Percentiles rank a stretch among this genome's conserved stretches.
Evolutionary conservation across 176 grass and related monocot genomes (phyloP).

Genomic region (Oryza coarctata): DNA sequence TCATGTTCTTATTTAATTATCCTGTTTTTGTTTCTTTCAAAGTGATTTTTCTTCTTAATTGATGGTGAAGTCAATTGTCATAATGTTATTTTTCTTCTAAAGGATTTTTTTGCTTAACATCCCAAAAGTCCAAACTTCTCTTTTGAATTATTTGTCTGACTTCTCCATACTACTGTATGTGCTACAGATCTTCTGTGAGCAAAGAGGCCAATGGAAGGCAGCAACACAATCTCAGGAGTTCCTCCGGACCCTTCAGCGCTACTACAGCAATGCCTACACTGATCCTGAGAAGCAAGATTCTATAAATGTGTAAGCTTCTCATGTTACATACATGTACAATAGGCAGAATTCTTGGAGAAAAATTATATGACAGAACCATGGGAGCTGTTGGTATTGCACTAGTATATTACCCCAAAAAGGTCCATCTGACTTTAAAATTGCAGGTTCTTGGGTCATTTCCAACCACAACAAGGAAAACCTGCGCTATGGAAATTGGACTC

Average conservation of each 20-base stretch:
- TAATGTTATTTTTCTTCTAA: neutral
- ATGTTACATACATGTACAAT: neutral
- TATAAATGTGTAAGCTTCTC: slow-evolving; percentile 89
- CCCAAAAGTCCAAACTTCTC: neutral
- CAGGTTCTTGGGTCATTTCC: slow-evolving; percentile 95
- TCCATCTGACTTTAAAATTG: slow-evolving; percentile 8
- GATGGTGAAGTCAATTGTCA: neutral
- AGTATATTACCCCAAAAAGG: slow-evolving; percentile 8
- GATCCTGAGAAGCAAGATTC: slow-evolving; percentile 98
- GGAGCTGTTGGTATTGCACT: neutral
- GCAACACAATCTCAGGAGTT: slow-evolving; percentile 97
- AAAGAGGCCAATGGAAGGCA: slow-evolving; percentile 93
- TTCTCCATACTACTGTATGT: slow-evolving; percentile 18
- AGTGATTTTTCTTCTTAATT: slow-evolving; percentile 18
- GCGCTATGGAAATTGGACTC: slow-evolving; percentile 92
- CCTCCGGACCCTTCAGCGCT: slow-evolving; percentile 89
- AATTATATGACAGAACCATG: slow-evolving; percentile 13
- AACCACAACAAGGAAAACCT: slow-evolving; percentile 86
- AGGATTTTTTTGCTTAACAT: neutral
- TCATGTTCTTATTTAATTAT: neutral
- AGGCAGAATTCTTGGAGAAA: neutral
- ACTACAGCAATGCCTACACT: slow-evolving; percentile 93
- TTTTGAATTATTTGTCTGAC: slow-evolving; percentile 14
- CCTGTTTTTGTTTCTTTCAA: slow-evolving; percentile 20
- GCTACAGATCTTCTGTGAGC: slow-evolving; percentile 88